A percentile compares a stretch with the other conserved stretches of the same genome.
Conservation (phyloP, 2,329 filamentous ascomycete species). For the Pochonia chlamydosporia region DNA sequence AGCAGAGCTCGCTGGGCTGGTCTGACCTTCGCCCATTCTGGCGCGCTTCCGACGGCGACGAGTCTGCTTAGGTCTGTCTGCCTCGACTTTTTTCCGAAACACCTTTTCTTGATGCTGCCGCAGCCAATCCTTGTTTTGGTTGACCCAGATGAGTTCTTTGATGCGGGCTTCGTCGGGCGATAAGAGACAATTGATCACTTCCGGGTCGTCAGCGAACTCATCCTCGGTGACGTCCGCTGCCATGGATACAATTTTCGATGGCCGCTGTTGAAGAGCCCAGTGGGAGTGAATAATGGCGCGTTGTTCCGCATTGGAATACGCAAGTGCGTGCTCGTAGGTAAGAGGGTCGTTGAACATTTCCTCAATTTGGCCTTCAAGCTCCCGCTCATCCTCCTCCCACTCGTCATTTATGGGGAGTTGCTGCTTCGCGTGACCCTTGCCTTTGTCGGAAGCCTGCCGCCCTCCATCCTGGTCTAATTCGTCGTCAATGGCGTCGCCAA, state of each 20-base stretch:
- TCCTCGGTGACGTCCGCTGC: constrained; percentile 64
- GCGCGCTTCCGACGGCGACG: constrained; percentile 50
- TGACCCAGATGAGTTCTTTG: constrained; percentile 92
- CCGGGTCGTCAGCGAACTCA: constrained; percentile 85
- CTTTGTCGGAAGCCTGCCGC: constrained; percentile 13
- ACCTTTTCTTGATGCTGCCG: constrained; percentile 80
- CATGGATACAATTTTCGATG: constrained; percentile 46
- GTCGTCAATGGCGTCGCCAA: constrained; percentile 34
- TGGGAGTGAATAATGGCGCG: constrained; percentile 48
- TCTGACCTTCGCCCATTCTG: constrained; percentile 59
- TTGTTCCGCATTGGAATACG: constrained; percentile 52
- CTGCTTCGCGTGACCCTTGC: constrained; percentile 25
- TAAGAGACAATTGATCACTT: constrained; percentile 76
- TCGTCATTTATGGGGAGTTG: constrained; percentile 55
- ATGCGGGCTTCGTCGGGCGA: constrained; percentile 66
- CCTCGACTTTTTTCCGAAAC: constrained; percentile 64
- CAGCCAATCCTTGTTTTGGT: constrained; percentile 90
- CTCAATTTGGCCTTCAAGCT: constrained; percentile 64
- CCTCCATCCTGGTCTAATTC: constrained; percentile 17
- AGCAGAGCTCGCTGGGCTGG: constrained; percentile 59
- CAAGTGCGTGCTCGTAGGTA: constrained; percentile 49
- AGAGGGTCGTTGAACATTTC: constrained; percentile 61
- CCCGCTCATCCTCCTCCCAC: constrained; percentile 57
- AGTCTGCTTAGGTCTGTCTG: constrained; percentile 50
- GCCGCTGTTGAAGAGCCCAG: constrained; percentile 43